Conservation (phyloP, 2,329 filamentous ascomycete genomes). For the Xylaria sp. region DNA sequence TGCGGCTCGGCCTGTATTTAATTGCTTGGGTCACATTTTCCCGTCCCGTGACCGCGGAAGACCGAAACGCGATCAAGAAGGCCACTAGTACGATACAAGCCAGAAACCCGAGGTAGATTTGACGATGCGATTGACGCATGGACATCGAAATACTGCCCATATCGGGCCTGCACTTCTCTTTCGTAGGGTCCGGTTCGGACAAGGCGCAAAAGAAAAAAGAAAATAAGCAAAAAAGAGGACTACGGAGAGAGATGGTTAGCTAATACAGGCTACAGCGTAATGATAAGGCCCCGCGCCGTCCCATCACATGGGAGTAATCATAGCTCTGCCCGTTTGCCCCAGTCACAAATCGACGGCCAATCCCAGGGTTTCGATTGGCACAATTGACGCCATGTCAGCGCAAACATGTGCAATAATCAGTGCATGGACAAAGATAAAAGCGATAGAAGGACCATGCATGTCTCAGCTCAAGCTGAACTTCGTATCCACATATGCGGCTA, state of each 20-base stretch:
- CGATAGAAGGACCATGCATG: background rate
- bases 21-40: background rate
- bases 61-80: background rate
- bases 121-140: slow-evolving; percentile 25
- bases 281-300: background rate
- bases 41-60: background rate
- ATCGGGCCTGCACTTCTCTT: background rate
- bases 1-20: background rate
- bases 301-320: background rate
- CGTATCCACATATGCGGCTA: background rate
- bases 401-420: background rate
- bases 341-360: background rate
- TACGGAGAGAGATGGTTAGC: background rate
- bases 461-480: background rate
- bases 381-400: background rate
- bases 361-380: background rate
- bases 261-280: background rate
- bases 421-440: background rate
- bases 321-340: background rate
- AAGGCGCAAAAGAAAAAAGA: background rate
- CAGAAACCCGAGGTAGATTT: slow-evolving; percentile 7
- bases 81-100: slow-evolving; percentile 1
- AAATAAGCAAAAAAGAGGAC: background rate
- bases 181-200: background rate
- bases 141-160: slow-evolving; percentile 4